phyloP scores from a whole-genome alignment of 495 filamentous ascomycete genomes.

The Venustampulla echinocandica region DNA sequence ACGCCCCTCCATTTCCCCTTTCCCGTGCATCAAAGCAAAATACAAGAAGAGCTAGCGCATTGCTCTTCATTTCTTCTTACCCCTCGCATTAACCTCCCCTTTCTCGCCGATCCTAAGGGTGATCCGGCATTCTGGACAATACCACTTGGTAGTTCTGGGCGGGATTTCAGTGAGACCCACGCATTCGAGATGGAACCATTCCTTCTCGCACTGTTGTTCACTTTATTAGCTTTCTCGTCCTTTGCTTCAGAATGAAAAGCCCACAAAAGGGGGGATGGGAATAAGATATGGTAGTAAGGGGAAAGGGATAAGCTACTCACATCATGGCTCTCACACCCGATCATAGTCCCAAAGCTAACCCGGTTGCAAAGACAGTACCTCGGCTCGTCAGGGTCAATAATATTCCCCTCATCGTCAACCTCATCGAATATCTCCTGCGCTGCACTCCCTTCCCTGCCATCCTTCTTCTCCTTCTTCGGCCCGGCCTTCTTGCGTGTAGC shows the following conservation, averaged over 20 bases:
- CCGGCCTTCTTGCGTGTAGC: slow-evolving; percentile 58
- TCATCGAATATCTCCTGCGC: slow-evolving; percentile 40
- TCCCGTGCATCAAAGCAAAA: too few species aligned
- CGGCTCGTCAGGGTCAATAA: slow-evolving; percentile 80
- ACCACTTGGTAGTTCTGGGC: slow-evolving; percentile 80
- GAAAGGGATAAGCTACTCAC: slow-evolving; percentile 47
- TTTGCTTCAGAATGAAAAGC: background rate
- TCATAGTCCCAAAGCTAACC: slow-evolving; percentile 91
- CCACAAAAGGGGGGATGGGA: slow-evolving; percentile 4
- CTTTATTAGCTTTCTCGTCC: slow-evolving; percentile 17
- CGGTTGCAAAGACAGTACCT: slow-evolving; percentile 86
- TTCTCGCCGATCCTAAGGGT: slow-evolving; percentile 53
- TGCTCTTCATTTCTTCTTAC: slow-evolving; percentile 33
- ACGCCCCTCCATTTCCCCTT: too few species aligned
- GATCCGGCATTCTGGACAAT: slow-evolving; percentile 78
- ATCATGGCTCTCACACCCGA: slow-evolving; percentile 83
- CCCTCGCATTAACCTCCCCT: slow-evolving; percentile 45
- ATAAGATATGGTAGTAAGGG: background rate
- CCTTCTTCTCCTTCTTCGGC: slow-evolving; percentile 43
- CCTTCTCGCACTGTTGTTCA: slow-evolving; percentile 52
- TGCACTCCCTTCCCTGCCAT: slow-evolving; percentile 29
- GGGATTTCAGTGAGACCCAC: slow-evolving; percentile 71
- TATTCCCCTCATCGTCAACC: slow-evolving; percentile 58
- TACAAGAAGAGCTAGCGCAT: too few species aligned
- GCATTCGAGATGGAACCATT: slow-evolving; percentile 94